A percentile compares a stretch with the other conserved stretches of the same genome.
phyloP scores from a whole-genome alignment of 2,329 filamentous ascomycete species.

The Rhexocercosporidium sp. region DNA sequence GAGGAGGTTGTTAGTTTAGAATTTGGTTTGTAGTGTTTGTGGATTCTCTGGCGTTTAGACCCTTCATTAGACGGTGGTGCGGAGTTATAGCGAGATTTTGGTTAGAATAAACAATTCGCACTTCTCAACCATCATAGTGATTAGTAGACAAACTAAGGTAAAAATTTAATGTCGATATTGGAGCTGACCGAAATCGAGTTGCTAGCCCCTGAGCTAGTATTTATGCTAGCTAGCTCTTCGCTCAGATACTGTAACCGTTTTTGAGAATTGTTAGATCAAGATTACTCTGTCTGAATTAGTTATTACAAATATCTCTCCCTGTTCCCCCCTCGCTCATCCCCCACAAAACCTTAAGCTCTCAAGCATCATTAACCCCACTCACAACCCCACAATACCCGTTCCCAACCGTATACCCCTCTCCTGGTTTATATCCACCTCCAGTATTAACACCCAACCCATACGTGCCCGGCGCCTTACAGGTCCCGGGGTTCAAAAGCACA shows the following conservation, averaged over 20 bases:
- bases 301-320: not conserved
- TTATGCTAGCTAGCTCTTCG: too few species aligned
- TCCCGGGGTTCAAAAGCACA: not conserved
- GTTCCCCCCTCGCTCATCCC: not conserved
- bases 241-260: too few species aligned
- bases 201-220: too few species aligned
- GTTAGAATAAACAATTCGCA: too few species aligned
- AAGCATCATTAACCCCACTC: constrained; percentile 6
- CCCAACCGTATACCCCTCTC: constrained; percentile 5
- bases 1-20: not conserved
- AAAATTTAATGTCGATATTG: too few species aligned
- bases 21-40: not conserved
- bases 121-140: not conserved
- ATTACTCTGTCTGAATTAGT: not conserved
- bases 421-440: constrained; percentile 6
- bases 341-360: not conserved
- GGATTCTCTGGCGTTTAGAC: not conserved
- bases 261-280: too few species aligned
- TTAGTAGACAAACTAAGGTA: too few species aligned
- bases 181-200: too few species aligned
- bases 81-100: not conserved
- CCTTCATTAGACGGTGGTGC: not conserved
- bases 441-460: constrained; percentile 8
- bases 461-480: not conserved
- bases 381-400: constrained; percentile 10